Base-by-base conservation (phyloP, 495 filamentous ascomycete genomes). In the Aspergillus heteromorphus region DNA sequence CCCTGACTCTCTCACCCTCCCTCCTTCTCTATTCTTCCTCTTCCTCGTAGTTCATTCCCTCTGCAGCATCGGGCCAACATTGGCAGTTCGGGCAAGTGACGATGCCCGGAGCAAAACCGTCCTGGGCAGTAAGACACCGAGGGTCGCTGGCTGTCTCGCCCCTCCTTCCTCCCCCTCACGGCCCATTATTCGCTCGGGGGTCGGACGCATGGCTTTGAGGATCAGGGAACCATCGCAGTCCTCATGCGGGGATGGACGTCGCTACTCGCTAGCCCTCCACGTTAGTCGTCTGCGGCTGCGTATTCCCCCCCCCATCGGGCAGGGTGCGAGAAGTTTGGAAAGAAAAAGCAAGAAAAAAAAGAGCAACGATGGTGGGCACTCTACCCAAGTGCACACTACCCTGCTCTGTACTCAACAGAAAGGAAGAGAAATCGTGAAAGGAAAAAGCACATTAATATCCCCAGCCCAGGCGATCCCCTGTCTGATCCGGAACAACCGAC, bases 191-290 rank as follows among this genome's bases (percentile, higher is more conserved):
- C 17, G 41, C 41, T 45, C 41, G 21, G 16, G 41, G 41, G 20
- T 25, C 18, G 14, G 21, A 11, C 10, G 41, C 18, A 45, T 45
- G 21, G 16, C 16, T 19, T 16, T 13, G 14, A 25, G 18, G 47
- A 49, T 49, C 23, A 48, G 18, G 23, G 23, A 13, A 18, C 16
- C 2, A 27, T 43, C 19, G 25, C 48, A 53, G 42, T 29, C 55
- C 50, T 21, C 41, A 59, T 60, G 57, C 53, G 57, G 57, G 57
- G 57, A 53, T 49, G 49, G 43, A 16, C 45, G 45, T 45, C 43
- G 42, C 55, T 52, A 49, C 38, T 45, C 43, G 42, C 55, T 52
- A 49, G 42, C 40, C 20, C n/a, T 48, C 11, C n/a, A 38, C 4
- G 34, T 38, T 54, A 54, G 52, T 54, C 42, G 51, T 36, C 27